Evolutionary conservation across 306 rosid genomes (phyloP).

Genomic region (Sechiopsis laciniata): DNA sequence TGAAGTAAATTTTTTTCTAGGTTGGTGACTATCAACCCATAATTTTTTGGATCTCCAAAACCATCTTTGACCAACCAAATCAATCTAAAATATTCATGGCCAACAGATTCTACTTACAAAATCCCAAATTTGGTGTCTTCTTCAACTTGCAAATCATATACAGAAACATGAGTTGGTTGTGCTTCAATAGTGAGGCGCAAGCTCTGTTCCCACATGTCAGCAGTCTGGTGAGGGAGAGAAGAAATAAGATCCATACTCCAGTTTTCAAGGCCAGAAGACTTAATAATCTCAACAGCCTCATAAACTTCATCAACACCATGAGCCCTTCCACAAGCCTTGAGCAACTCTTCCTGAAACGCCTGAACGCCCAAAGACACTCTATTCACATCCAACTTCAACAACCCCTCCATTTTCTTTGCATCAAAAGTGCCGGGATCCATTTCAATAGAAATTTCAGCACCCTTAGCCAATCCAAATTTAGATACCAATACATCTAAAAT

Average conservation of each 20-base stretch:
- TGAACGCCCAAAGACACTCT: conserved; percentile 92
- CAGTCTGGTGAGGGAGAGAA: conserved; percentile 74
- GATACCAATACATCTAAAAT: conserved; percentile 46
- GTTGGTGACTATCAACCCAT: too few relatives aligned
- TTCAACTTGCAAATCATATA: conserved; percentile 85
- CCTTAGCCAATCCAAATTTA: conserved; percentile 53
- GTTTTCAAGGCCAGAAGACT: conserved; percentile 59
- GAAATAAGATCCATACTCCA: conserved; percentile 94
- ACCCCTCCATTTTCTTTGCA: conserved; percentile 45
- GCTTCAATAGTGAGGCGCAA: conserved; percentile 60
- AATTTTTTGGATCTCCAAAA: too few relatives aligned
- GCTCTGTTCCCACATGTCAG: conserved; percentile 84
- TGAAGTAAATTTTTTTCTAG: too few relatives aligned
- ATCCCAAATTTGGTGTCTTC: conserved; percentile 78
- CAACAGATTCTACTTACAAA: conserved; percentile 41
- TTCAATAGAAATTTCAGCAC: conserved; percentile 77
- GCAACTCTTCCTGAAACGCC: conserved; percentile 75
- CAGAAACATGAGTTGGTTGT: conserved; percentile 72
- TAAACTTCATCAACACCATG: conserved; percentile 70
- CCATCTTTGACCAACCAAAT: background rate
- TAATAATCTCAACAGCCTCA: conserved; percentile 67
- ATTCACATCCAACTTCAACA: conserved; percentile 66
- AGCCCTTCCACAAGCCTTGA: conserved; percentile 84
- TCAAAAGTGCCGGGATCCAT: conserved; percentile 97
- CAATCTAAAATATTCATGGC: conserved; percentile 2